Evolutionary conservation across 2,329 filamentous ascomycete species (phyloP).

Genomic region (Passalora sequoiae): DNA sequence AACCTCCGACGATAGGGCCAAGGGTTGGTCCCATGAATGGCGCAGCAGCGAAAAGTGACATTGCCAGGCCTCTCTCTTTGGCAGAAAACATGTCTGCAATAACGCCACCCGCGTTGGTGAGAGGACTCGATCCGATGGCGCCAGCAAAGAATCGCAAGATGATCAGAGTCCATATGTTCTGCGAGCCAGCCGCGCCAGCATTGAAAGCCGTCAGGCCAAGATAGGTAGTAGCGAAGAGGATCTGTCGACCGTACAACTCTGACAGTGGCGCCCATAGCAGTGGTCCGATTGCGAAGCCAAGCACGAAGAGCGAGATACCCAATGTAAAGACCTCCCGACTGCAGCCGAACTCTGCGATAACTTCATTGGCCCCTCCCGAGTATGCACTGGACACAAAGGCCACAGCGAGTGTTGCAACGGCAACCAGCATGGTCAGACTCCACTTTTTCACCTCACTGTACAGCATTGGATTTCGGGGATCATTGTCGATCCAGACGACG

Average conservation of each 20-base stretch:
- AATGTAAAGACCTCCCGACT: slow-evolving; percentile 53
- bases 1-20: slow-evolving; percentile 62
- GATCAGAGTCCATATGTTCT: slow-evolving; percentile 43
- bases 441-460: slow-evolving; percentile 58
- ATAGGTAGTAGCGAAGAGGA: slow-evolving; percentile 37
- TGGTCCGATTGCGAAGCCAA: slow-evolving; percentile 56
- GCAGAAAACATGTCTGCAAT: slow-evolving; percentile 45
- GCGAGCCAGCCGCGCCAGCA: slow-evolving; percentile 39
- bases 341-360: slow-evolving; percentile 53
- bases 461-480: slow-evolving; percentile 62
- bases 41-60: slow-evolving; percentile 60
- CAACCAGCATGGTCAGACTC: slow-evolving; percentile 58
- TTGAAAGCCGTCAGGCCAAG: slow-evolving; percentile 38
- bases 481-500: slow-evolving; percentile 62
- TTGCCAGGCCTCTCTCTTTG: slow-evolving; percentile 46
- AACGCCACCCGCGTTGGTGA: slow-evolving; percentile 45
- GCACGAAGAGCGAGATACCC: slow-evolving; percentile 60
- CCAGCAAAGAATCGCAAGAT: slow-evolving; percentile 45
- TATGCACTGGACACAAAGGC: slow-evolving; percentile 66
- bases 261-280: slow-evolving; percentile 54
- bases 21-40: slow-evolving; percentile 62
- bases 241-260: slow-evolving; percentile 53
- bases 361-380: slow-evolving; percentile 52
- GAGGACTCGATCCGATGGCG: slow-evolving; percentile 40
- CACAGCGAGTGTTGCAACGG: slow-evolving; percentile 62